Conservation (phyloP, 352 stramenopile species). For the Phytophthora aleatoria region DNA sequence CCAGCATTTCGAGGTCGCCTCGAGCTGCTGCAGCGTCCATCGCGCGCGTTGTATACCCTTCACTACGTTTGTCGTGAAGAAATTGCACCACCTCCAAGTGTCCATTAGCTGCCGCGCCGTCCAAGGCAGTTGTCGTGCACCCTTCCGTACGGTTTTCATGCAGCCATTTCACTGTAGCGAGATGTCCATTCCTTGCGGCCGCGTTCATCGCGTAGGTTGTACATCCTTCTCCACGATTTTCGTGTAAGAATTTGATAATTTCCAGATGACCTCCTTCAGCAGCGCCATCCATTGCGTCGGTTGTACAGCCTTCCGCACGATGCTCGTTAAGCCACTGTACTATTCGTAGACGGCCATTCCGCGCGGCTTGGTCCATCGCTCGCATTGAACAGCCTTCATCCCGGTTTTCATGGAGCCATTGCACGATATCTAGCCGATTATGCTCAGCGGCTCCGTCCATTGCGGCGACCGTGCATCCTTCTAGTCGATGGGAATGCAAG, state of each 20-base stretch:
- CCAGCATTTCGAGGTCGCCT: conserved; percentile 24
- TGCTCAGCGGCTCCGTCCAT: conserved; percentile 32
- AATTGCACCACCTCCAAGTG: conserved; percentile 32
- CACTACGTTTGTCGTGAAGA: conserved; percentile 23
- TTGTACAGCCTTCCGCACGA: conserved; percentile 28
- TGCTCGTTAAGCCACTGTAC: conserved; percentile 33
- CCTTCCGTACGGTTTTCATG: conserved; percentile 36
- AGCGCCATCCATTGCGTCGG: conserved; percentile 28
- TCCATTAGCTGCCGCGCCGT: conserved; percentile 26
- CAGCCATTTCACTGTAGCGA: conserved; percentile 58
- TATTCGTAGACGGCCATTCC: conserved; percentile 30
- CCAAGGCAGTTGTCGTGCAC: conserved; percentile 23
- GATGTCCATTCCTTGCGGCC: conserved; percentile 55
- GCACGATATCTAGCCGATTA: conserved; percentile 24
- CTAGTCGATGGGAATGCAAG: conserved; percentile 32
- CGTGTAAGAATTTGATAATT: conserved; percentile 33
- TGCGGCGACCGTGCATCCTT: conserved; percentile 31
- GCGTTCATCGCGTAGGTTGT: conserved; percentile 47
- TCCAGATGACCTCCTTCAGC: conserved; percentile 27
- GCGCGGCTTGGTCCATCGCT: conserved; percentile 35
- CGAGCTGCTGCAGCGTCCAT: conserved; percentile 20
- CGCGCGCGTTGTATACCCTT: conserved; percentile 21
- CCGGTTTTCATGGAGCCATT: conserved; percentile 35
- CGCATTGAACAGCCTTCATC: conserved; percentile 33
- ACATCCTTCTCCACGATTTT: conserved; percentile 28